Percentiles rank a stretch among this genome's conserved stretches.
Evolutionary conservation across 2,329 filamentous ascomycete species (phyloP).

Genomic region (Ophiognomonia clavigignenti-juglandacearum): DNA sequence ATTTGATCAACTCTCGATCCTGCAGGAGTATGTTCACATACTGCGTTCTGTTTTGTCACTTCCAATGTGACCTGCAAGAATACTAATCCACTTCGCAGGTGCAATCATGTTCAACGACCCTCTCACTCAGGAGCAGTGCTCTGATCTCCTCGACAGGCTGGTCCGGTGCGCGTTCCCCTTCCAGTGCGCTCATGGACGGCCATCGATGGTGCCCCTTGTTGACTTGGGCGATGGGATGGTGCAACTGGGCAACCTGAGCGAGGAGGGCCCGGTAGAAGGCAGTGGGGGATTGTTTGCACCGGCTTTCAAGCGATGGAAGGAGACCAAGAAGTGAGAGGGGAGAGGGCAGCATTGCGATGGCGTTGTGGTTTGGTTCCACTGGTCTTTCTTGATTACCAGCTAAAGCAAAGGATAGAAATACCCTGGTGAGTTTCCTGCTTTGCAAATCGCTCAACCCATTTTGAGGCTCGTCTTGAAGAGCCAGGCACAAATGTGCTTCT

Average conservation of each 20-base stretch:
- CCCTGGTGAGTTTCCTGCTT: no score
- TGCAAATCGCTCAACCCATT: no score
- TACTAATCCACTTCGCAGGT: conserved; percentile 25
- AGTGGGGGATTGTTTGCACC: not conserved
- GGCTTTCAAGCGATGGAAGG: not conserved
- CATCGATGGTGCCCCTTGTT: conserved; percentile 60
- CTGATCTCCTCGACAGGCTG: conserved; percentile 51
- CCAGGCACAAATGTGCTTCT: no score
- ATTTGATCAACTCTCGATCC: conserved; percentile 70
- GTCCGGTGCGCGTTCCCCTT: conserved; percentile 67
- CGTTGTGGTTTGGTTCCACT: no score
- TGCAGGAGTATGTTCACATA: conserved; percentile 64
- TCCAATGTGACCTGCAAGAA: no score
- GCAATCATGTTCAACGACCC: conserved; percentile 85
- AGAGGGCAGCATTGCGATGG: not conserved
- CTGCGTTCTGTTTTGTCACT: accelerated
- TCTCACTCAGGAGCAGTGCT: conserved; percentile 54
- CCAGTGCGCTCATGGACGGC: conserved; percentile 75
- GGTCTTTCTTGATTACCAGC: no score
- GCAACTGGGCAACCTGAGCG: not conserved
- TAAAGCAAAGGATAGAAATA: no score
- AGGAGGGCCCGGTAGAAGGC: not conserved
- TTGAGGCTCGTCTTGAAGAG: no score
- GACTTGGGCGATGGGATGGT: conserved; percentile 37
- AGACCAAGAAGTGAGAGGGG: not conserved